Evolutionary conservation across 768 basidiomycete genomes (phyloP).

Genomic region (Naganishia vishniacii): DNA sequence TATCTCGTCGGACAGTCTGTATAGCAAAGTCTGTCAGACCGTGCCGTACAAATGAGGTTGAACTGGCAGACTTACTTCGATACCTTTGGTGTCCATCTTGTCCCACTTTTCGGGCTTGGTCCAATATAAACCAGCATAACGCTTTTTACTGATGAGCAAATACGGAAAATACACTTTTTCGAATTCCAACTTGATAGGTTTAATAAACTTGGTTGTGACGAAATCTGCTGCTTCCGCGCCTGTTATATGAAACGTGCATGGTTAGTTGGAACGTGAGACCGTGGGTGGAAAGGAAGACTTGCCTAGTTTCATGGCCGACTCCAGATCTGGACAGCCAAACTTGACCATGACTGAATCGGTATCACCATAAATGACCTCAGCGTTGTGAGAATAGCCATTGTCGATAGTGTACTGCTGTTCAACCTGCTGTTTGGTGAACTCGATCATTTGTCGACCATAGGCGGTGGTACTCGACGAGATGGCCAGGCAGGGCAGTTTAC

Average conservation of each 20-base stretch:
- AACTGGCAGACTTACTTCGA: conserved; percentile 62
- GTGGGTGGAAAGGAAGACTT: conserved; percentile 22
- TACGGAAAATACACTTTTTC: conserved; percentile 99
- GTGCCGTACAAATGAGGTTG: neutral
- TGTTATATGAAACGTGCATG: conserved; percentile 41
- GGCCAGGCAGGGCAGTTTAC: conserved; percentile 88
- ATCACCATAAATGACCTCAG: conserved; percentile 95
- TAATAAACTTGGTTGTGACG: conserved; percentile 83
- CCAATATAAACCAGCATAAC: conserved; percentile 98
- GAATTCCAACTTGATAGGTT: conserved; percentile 97
- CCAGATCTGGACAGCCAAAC: conserved; percentile 84
- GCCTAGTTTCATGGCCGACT: conserved; percentile 85
- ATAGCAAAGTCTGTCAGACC: neutral
- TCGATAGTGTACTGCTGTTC: conserved; percentile 77
- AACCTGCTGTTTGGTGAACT: conserved; percentile 88
- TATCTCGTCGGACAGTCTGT: conserved; percentile 94
- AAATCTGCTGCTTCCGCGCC: conserved; percentile 87
- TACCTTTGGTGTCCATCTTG: conserved; percentile 99
- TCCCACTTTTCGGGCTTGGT: conserved; percentile 90
- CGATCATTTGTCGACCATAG: conserved; percentile 98
- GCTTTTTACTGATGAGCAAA: conserved; percentile 94
- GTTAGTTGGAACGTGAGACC: neutral
- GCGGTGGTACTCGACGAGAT: conserved; percentile 94
- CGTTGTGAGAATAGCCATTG: conserved; percentile 79
- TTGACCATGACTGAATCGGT: conserved; percentile 99